Evolutionary conservation across 305 asterid species (phyloP).

Genomic region (Striga hermonthica): DNA sequence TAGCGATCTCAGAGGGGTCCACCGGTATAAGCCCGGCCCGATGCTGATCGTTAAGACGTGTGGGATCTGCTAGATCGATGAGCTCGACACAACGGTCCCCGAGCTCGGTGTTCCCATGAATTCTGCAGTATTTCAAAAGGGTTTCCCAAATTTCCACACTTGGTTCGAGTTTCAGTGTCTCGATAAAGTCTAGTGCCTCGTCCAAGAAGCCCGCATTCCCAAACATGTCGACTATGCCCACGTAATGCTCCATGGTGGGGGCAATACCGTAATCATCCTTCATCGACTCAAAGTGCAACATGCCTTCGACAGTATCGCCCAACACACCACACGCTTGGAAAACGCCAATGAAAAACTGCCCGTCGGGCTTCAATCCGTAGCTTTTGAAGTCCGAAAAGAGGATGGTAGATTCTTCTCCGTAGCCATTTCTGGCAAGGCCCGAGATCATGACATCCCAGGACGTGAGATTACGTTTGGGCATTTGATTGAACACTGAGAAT

Average conservation of each 20-base stretch:
- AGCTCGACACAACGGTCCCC: conserved; percentile 72
- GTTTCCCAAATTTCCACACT: conserved; percentile 55
- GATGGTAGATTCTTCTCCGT: conserved; percentile 66
- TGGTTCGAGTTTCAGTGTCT: conserved; percentile 57
- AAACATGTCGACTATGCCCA: conserved; percentile 55
- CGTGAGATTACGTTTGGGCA: conserved; percentile 60
- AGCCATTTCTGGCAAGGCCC: conserved; percentile 66
- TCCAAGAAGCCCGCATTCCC: conserved; percentile 56
- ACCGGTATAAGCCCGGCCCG: conserved; percentile 53
- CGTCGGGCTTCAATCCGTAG: conserved; percentile 70
- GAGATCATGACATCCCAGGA: conserved; percentile 84
- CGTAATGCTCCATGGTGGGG: conserved; percentile 64
- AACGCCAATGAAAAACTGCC: conserved; percentile 63
- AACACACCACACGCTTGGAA: conserved; percentile 62
- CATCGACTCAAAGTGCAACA: conserved; percentile 75
- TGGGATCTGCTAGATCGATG: conserved; percentile 49
- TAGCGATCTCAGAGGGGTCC: conserved; percentile 42
- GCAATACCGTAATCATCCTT: conserved; percentile 46
- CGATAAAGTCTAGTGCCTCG: conserved; percentile 69
- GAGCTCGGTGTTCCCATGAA: conserved; percentile 59
- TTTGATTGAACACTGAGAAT: conserved; percentile 54
- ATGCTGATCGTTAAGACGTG: conserved; percentile 50
- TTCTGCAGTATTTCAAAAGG: conserved; percentile 54
- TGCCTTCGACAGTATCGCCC: conserved; percentile 64
- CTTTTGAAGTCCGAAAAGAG: conserved; percentile 68